phyloP scores from a whole-genome alignment of 306 rosid species.

The Lathyrus oleraceus region DNA sequence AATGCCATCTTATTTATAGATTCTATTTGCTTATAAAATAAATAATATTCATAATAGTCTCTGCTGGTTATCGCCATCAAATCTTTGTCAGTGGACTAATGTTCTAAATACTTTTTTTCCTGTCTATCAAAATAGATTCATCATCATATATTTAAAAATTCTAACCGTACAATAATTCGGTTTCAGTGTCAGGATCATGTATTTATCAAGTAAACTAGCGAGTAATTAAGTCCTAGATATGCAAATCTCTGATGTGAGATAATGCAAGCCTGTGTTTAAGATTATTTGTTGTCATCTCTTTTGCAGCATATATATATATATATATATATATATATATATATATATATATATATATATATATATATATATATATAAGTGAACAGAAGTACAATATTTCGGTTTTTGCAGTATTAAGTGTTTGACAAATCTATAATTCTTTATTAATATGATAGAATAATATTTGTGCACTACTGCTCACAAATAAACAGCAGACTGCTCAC shows the following conservation, averaged over 20 bases:
- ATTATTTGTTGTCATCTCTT: not conserved
- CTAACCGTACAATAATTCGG: not conserved
- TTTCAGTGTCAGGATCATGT: not conserved
- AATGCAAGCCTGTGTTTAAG: not conserved
- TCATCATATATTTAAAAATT: not conserved
- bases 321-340: too few relatives aligned
- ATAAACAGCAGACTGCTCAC: not conserved
- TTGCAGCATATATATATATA: not conserved
- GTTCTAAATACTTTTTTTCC: not conserved
- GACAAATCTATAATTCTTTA: not conserved
- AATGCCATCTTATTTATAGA: too few relatives aligned
- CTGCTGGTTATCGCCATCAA: not conserved
- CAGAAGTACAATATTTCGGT: not conserved
- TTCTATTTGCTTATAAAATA: too few relatives aligned
- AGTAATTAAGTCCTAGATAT: not conserved
- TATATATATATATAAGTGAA: not conserved
- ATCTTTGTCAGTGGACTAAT: not conserved
- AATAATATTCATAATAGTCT: not conserved
- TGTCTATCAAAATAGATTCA: not conserved
- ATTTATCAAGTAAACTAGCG: not conserved
- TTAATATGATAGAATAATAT: not conserved
- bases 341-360: too few relatives aligned
- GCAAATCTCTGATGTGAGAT: not conserved
- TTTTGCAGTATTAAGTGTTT: not conserved
- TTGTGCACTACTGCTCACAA: not conserved